Evolutionary conservation across 495 filamentous ascomycete species (phyloP), one percentile per base, ranked within the genome.

Genomic region (Daldinia bambusicola): DNA sequence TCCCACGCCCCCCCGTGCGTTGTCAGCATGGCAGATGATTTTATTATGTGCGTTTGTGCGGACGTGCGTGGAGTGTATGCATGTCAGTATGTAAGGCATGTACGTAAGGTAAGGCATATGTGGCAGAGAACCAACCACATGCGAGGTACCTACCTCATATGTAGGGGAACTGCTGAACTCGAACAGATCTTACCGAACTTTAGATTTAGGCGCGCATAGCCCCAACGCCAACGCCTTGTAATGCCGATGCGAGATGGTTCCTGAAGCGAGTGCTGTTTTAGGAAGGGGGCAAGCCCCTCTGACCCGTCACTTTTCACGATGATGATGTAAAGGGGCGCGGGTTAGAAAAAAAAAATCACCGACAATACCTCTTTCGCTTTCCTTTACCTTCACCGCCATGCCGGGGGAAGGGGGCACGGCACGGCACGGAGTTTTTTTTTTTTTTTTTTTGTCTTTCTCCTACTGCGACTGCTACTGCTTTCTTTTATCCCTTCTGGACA

Each of bases 241-340:
- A 48, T 66, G 61, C 66, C 70, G 61, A 66, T 73, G 70, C 70
- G 53, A 73, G 70, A 73, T 73, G 70, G 61, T 66, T 62, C 61
- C 70, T 62, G 57, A 61, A 55, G 64, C 59, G 58, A 61, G 22
- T 59, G 22, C 63, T 64, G 53, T 67, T 55, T 58, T 70, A 55
- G 43, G 20, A 12, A 34, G 43, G 53, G 26, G 26, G 26, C 1
- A 26, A 18, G 45, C 26, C 13, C 22, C 40, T 45, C 48, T 63
- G 69, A 67, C 63, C 62, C 43, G 58, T 71, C 58, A 71, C 53
- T 63, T 71, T 34, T 45, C 63, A 66, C 40, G 57, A 63, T 63
- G 63, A 26, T 26, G 26, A 71, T 63, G 69, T 37, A 61, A 45
- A 59, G 53, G 22, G 36, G 26, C 34, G 12, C 14, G 6, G 18